Evolutionary conservation across 441 rosid species (phyloP).

Genomic region (Eutrema salsugineum): DNA sequence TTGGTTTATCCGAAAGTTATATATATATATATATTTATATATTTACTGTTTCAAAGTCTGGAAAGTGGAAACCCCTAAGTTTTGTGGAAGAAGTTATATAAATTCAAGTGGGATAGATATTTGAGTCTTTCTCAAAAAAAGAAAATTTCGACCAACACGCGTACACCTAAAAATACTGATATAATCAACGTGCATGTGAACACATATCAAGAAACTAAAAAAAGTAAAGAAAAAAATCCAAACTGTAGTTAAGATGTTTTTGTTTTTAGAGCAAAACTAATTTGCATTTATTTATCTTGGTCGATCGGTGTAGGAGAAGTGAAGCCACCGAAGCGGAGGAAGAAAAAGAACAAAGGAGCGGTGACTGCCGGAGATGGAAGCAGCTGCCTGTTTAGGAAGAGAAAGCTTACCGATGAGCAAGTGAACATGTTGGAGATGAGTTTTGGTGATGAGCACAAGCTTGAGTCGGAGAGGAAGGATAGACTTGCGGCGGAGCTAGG

Average conservation of each 20-base stretch:
- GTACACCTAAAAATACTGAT: not conserved
- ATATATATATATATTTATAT: not conserved
- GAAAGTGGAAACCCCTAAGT: not conserved
- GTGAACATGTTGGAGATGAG: conserved; percentile 50
- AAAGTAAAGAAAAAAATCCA: not conserved
- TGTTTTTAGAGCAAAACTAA: not conserved
- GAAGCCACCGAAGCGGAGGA: conserved; percentile 42
- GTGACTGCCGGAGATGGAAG: not conserved
- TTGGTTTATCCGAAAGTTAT: not conserved
- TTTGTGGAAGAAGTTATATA: not conserved
- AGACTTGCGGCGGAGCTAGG: conserved; percentile 65
- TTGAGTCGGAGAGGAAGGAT: conserved; percentile 75
- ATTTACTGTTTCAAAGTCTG: not conserved
- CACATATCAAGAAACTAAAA: conserved; percentile 4
- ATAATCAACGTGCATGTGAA: conserved; percentile 11
- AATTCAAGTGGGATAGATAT: conserved; percentile 3
- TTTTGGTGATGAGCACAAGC: conserved; percentile 63
- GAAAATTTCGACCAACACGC: conserved; percentile 6
- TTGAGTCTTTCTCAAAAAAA: not conserved
- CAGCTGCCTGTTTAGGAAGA: conserved; percentile 39
- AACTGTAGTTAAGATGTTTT: not conserved
- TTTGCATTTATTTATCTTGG: not conserved
- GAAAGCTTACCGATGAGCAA: conserved; percentile 65
- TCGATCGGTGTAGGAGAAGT: conserved; percentile 33
- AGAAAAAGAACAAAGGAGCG: conserved; percentile 53